Conservation (phyloP, 345 rosid genomes). For the Syzygium aqueum region DNA sequence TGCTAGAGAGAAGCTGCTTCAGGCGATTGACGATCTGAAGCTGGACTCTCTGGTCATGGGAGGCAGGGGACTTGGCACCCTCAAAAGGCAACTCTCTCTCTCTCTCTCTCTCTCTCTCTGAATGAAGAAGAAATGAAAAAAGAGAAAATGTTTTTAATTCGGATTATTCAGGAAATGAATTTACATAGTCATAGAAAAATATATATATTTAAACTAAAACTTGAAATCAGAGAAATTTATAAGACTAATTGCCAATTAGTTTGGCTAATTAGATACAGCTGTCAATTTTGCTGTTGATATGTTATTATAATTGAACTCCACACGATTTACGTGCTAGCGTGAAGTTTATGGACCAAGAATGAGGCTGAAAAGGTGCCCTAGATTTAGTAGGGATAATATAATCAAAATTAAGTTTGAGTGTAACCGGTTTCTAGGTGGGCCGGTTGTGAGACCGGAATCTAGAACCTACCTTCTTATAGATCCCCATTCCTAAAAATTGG, state of each 20-base stretch:
- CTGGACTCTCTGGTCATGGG: conserved; percentile 87
- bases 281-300: neutral
- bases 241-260: neutral
- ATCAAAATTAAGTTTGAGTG: neutral
- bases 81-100: conserved; percentile 39
- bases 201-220: neutral
- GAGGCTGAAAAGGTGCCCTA: neutral
- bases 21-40: conserved; percentile 67
- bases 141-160: neutral
- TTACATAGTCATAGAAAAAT: neutral
- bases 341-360: neutral
- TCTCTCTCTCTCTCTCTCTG: neutral
- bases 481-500: neutral
- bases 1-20: conserved; percentile 75
- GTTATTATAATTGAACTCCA: neutral
- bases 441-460: neutral
- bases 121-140: neutral
- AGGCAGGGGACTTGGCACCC: conserved; percentile 89
- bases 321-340: neutral
- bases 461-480: neutral
- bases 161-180: neutral
- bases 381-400: neutral
- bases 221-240: neutral
- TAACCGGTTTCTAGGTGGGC: neutral
- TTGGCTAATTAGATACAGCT: neutral